These are phyloP conservation scores for Grifola frondosa DNA, from an alignment of 1,284 basidiomycete genomes.

Conservation along the genomic window DNA sequence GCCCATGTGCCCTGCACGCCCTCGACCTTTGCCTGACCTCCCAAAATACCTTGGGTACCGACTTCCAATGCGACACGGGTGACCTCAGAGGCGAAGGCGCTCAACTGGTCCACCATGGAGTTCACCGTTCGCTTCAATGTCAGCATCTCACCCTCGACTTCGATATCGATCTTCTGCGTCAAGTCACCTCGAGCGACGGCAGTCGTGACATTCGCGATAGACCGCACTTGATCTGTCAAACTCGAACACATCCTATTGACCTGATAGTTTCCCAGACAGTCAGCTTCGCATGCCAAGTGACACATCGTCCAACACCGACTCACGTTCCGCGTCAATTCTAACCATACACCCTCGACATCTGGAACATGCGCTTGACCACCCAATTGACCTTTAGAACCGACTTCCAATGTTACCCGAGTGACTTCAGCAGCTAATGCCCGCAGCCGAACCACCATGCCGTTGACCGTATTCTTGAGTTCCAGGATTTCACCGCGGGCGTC, in stretches of 20 bases:
- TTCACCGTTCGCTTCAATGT: slow-evolving; percentile 84
- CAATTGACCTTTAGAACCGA: slow-evolving; percentile 87
- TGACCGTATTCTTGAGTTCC: slow-evolving; percentile 97
- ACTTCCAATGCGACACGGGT: slow-evolving; percentile 93
- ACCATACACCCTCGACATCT: slow-evolving; percentile 95
- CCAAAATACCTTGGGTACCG: slow-evolving; percentile 89
- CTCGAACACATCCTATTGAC: slow-evolving; percentile 93
- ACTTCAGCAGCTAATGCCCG: slow-evolving; percentile 93
- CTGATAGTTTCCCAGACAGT: slow-evolving; percentile 35
- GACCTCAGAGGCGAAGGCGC: slow-evolving; percentile 92
- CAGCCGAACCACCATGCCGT: slow-evolving; percentile 93
- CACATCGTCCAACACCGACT: slow-evolving; percentile 30
- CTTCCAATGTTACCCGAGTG: slow-evolving; percentile 92
- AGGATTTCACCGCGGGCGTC: slow-evolving; percentile 96
- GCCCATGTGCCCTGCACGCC: slow-evolving; percentile 96
- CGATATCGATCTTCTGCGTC: slow-evolving; percentile 86
- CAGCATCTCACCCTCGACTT: slow-evolving; percentile 92
- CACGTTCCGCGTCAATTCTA: slow-evolving; percentile 87
- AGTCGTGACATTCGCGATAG: slow-evolving; percentile 89
- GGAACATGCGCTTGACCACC: slow-evolving; percentile 92
- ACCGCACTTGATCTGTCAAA: slow-evolving; percentile 92
- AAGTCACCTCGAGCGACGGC: slow-evolving; percentile 90
- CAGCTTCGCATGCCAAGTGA: slow-evolving; percentile 1
- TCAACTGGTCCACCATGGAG: slow-evolving; percentile 87
- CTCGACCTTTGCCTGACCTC: slow-evolving; percentile 89